phyloP scores from a whole-genome alignment of 148 eudicot species.

The Rhododendron griersonianum region DNA sequence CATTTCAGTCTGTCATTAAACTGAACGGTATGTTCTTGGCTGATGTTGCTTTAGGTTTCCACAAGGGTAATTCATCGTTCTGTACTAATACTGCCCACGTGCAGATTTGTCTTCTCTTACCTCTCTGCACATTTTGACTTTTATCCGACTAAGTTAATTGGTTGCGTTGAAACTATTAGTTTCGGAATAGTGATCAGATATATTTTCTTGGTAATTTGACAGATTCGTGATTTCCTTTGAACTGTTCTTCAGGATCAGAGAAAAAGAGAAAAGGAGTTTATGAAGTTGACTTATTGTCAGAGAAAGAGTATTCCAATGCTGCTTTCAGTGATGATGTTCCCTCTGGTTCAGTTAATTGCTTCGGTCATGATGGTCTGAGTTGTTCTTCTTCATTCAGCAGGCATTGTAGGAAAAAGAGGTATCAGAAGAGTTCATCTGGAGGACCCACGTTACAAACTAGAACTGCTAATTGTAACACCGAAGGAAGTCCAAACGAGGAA shows the following conservation, averaged over 20 bases:
- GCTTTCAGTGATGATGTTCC: constrained; percentile 21
- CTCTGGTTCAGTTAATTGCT: constrained; percentile 18
- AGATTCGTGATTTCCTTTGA: constrained; percentile 9
- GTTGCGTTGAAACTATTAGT: constrained; percentile 7
- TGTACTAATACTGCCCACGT: background rate
- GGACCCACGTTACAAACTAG: constrained; percentile 8
- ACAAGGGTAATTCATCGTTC: background rate
- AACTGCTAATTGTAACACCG: constrained; percentile 8
- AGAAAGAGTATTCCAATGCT: constrained; percentile 13
- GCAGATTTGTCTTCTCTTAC: background rate
- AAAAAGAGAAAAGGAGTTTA: constrained; percentile 47
- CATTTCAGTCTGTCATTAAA: background rate
- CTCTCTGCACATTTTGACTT: background rate
- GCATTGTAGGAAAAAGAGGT: constrained; percentile 2
- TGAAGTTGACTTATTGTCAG: constrained; percentile 18
- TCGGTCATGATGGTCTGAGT: constrained; percentile 5
- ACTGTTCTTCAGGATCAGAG: constrained; percentile 29
- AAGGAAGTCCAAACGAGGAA: constrained; percentile 8
- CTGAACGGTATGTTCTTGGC: background rate
- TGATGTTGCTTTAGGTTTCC: background rate
- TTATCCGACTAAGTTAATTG: background rate
- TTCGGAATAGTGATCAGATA: background rate
- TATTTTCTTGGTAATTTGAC: background rate
- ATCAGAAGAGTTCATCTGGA: constrained; percentile 10
- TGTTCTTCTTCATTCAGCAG: constrained; percentile 10